Conservation (phyloP, 1,284 basidiomycete species). For the Tilletiaria anomala region DNA sequence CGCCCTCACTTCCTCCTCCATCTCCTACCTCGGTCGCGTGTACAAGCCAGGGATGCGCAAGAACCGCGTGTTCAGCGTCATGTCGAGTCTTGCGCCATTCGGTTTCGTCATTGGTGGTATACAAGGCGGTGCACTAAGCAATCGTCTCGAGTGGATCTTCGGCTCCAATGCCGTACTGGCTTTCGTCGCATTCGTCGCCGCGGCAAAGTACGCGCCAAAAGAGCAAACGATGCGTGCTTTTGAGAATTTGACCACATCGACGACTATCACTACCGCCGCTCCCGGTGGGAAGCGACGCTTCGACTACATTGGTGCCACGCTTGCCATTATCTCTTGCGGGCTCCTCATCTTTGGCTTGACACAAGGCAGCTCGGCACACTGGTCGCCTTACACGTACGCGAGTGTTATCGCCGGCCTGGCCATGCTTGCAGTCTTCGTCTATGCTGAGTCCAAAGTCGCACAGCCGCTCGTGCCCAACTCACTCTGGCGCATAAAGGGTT, state of each 20-base stretch:
- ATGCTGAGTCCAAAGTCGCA: conserved; percentile 4
- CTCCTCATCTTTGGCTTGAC: conserved; percentile 10
- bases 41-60: conserved; percentile 11
- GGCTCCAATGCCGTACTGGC: conserved; percentile 1
- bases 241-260: not conserved
- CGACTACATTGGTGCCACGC: conserved; percentile 8
- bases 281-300: conserved; percentile 1
- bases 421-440: conserved; percentile 5
- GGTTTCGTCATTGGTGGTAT: conserved; percentile 10
- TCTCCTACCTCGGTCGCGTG: conserved; percentile 8
- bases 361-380: conserved; percentile 8
- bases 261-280: not conserved
- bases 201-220: not conserved
- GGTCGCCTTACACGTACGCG: conserved; percentile 10
- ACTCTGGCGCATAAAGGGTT: conserved; percentile 8
- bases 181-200: not conserved
- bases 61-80: conserved; percentile 9
- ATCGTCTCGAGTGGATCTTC: conserved; percentile 6
- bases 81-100: conserved; percentile 9
- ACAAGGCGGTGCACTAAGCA: conserved; percentile 8
- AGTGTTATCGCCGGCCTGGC: conserved; percentile 8
- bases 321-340: conserved; percentile 7
- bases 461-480: conserved; percentile 6
- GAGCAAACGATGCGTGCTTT: not conserved
- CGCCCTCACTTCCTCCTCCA: conserved; percentile 5